Percentiles rank a stretch among this genome's conserved stretches.
phyloP scores from a whole-genome alignment of 1,284 basidiomycete genomes.

The Ganoderma lingzhi region DNA sequence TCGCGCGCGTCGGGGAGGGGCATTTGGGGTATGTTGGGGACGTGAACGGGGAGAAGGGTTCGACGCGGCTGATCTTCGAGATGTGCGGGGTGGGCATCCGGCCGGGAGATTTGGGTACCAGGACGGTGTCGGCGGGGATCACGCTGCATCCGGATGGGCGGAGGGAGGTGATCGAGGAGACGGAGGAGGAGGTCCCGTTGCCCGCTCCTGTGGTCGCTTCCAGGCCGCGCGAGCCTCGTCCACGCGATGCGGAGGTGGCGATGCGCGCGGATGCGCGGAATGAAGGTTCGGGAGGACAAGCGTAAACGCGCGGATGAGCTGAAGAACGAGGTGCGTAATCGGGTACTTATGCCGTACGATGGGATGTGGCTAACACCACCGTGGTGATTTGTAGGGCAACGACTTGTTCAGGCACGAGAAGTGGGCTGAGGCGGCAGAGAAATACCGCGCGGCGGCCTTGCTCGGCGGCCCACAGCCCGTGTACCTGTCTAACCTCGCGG shows the following conservation, averaged over 20 bases:
- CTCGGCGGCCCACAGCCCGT: conserved; percentile 37
- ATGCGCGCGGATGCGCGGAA: not conserved
- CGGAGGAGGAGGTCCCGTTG: not conserved
- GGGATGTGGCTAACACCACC: not conserved
- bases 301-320: not conserved
- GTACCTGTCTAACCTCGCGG: conserved; percentile 52
- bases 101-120: conserved; percentile 30
- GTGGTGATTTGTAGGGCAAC: conserved; percentile 34
- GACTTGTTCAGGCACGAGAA: conserved; percentile 33
- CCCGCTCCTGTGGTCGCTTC: not conserved
- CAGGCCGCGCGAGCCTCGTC: not conserved
- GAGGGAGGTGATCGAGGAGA: not conserved
- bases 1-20: conserved; percentile 28
- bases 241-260: conserved; percentile 2
- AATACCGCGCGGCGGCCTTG: conserved; percentile 36
- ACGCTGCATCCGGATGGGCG: not conserved
- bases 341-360: not conserved
- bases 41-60: conserved; percentile 34
- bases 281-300: not conserved
- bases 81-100: conserved; percentile 32
- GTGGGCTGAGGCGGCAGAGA: conserved; percentile 35
- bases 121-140: conserved; percentile 1
- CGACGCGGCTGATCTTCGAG: conserved; percentile 30
- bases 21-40: conserved; percentile 35
- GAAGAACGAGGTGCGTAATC: conserved; percentile 1